Base-by-base conservation (phyloP, 306 rosid species). In the Acacia acuminata region DNA sequence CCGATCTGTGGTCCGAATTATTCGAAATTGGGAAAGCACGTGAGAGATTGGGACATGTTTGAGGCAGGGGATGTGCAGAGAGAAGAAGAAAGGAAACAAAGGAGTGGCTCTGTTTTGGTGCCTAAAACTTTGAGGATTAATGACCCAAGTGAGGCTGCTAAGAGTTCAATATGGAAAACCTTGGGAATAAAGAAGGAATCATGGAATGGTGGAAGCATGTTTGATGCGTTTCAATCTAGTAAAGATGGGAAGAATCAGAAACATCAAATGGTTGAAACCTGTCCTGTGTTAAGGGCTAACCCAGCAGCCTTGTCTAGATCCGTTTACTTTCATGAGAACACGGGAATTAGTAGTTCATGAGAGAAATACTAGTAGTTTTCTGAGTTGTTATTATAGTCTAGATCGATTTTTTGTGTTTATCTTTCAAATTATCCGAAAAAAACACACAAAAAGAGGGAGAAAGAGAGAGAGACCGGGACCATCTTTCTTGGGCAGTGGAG, bases 291-390 rank as follows among this genome's bases (percentile, higher is more conserved):
- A 86, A 79, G 53, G 80, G 99, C 99, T 38, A 96, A 96, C 85
- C 98, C 99, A 56, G 98, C 99, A 78, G 99, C 98, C 34, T 83
- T 93, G 87, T 89, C 93, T 56, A 93, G 99, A 90, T 93, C 98
- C 71, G 83, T 92, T 81, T 88, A 86, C 47, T 96, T 96, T 77
- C 96, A 89, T 32, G 99, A 93, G 79, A 89, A 68, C 71, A 84
- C 93, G 7, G 92, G 84, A 34, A 17, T 66, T 32, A 32, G 48
- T 13, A 20, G 27, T 10, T 68, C 12, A 8, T 68, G 72, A 36
- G 10, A 30, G 42, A 30, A 20, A 30, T 64, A 32, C 10, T 36
- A 7, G 72, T 34, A 22, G 10, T 2, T 16, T 36, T 67, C 44
- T 30, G 4, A 7, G 24, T 17, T 34, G 11, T 34, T 27, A 64